Evolutionary conservation across 2,329 filamentous ascomycete species (phyloP).

Genomic region (Neopestalotiopsis clavispora): DNA sequence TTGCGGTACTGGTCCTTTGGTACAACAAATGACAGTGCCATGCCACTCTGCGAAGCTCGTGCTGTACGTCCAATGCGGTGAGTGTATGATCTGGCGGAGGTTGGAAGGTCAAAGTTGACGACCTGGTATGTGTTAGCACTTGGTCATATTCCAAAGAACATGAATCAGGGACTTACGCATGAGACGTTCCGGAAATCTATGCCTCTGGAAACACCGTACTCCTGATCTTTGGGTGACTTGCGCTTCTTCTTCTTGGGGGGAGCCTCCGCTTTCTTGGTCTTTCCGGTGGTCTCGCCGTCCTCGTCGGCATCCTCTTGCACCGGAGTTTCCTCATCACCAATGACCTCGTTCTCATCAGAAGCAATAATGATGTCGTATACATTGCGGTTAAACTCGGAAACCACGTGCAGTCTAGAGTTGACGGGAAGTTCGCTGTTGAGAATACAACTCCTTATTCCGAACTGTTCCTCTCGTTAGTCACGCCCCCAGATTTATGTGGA

Average conservation of each 20-base stretch:
- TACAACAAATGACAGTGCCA: constrained; percentile 94
- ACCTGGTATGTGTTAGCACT: constrained; percentile 41
- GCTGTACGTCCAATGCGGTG: constrained; percentile 95
- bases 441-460: constrained; percentile 91
- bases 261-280: constrained; percentile 39
- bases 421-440: constrained; percentile 94
- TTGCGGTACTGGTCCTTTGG: constrained; percentile 83
- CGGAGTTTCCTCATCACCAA: constrained; percentile 56
- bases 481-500: not conserved
- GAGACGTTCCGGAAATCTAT: constrained; percentile 97
- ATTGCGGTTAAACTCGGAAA: constrained; percentile 95
- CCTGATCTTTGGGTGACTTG: constrained; percentile 73
- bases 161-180: constrained; percentile 50
- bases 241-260: constrained; percentile 63
- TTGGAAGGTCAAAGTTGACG: constrained; percentile 95
- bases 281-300: constrained; percentile 49
- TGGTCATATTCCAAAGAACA: not conserved
- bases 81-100: constrained; percentile 89
- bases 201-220: constrained; percentile 93
- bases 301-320: constrained; percentile 38
- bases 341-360: constrained; percentile 85
- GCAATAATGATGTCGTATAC: constrained; percentile 99
- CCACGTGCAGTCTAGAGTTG: constrained; percentile 90
- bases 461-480: constrained; percentile 52
- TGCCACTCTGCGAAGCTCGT: constrained; percentile 87